Percentiles rank a stretch among this genome's conserved stretches.
Evolutionary conservation across 2,329 filamentous ascomycete species (phyloP).

Genomic region (Beauveria sp.): DNA sequence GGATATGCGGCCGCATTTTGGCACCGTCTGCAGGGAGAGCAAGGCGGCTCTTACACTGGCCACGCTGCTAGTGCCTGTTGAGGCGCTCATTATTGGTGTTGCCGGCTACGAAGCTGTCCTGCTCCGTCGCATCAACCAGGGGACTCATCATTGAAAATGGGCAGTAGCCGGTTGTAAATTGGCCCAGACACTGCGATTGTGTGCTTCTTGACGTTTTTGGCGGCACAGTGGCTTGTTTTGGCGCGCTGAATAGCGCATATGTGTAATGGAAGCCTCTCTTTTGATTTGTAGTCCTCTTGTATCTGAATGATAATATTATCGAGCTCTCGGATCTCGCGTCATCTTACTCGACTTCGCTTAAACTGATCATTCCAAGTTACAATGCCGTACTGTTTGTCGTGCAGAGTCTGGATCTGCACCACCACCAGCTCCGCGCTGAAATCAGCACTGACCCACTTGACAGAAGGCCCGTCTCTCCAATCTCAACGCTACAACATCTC

Average conservation of each 20-base stretch:
- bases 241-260: background rate
- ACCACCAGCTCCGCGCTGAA: background rate
- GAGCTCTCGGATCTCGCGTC: background rate
- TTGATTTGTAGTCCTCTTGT: background rate
- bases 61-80: slow-evolving; percentile 49
- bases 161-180: background rate
- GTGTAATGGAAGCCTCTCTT: background rate
- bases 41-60: slow-evolving; percentile 45
- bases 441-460: slow-evolving; percentile 3
- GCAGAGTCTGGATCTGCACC: background rate
- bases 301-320: background rate
- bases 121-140: slow-evolving; percentile 25
- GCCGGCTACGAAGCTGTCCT: slow-evolving; percentile 37
- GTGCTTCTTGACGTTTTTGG: background rate
- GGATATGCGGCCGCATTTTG: slow-evolving; percentile 45
- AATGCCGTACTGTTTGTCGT: background rate
- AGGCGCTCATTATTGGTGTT: slow-evolving; percentile 40
- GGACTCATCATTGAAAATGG: background rate
- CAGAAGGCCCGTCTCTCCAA: background rate
- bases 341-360: background rate
- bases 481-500: slow-evolving; percentile 10
- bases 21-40: slow-evolving; percentile 48
- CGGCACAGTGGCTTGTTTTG: background rate
- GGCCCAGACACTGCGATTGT: background rate
- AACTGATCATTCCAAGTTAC: background rate